These are phyloP conservation scores for Daldinia caldariorum DNA, from an alignment of 495 filamentous ascomycete genomes.

Conservation along the genomic window DNA sequence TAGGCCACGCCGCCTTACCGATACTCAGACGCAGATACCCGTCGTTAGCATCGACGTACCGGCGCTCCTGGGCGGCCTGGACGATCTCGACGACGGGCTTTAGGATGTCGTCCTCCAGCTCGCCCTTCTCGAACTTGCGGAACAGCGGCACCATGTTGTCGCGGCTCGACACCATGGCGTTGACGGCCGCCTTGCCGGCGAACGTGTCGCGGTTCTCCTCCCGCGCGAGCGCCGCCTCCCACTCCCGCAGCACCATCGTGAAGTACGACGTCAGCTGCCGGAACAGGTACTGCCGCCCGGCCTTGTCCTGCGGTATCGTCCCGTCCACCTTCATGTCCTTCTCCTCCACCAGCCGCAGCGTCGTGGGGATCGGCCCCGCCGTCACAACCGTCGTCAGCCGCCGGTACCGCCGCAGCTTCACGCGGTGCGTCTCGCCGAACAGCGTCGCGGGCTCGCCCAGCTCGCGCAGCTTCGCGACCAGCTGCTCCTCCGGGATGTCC, in stretches of 20 bases:
- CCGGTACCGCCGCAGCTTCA: conserved; percentile 74
- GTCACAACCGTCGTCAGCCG: conserved; percentile 62
- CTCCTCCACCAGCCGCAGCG: conserved; percentile 77
- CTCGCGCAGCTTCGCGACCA: conserved; percentile 71
- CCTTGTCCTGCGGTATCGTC: conserved; percentile 66
- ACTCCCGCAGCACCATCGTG: conserved; percentile 88
- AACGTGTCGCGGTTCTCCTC: conserved; percentile 72
- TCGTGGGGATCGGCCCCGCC: conserved; percentile 71
- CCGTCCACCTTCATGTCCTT: conserved; percentile 83
- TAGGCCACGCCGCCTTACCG: conserved; percentile 98
- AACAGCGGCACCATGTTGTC: conserved; percentile 93
- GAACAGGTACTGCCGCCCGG: conserved; percentile 72
- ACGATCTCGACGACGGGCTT: conserved; percentile 94
- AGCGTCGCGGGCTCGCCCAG: conserved; percentile 76
- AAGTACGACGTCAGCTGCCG: conserved; percentile 93
- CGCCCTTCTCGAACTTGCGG: conserved; percentile 81
- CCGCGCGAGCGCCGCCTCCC: conserved; percentile 78
- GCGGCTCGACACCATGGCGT: conserved; percentile 80
- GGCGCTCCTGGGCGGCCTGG: conserved; percentile 82
- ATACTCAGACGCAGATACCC: conserved; percentile 92
- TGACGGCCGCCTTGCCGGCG: conserved; percentile 77
- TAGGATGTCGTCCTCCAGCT: conserved; percentile 80
- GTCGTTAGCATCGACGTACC: conserved; percentile 97
- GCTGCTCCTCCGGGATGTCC: conserved; percentile 77
- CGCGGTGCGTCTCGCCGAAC: conserved; percentile 84